phyloP scores from a whole-genome alignment of 352 stramenopile species.

The Nothophytophthora sp. region DNA sequence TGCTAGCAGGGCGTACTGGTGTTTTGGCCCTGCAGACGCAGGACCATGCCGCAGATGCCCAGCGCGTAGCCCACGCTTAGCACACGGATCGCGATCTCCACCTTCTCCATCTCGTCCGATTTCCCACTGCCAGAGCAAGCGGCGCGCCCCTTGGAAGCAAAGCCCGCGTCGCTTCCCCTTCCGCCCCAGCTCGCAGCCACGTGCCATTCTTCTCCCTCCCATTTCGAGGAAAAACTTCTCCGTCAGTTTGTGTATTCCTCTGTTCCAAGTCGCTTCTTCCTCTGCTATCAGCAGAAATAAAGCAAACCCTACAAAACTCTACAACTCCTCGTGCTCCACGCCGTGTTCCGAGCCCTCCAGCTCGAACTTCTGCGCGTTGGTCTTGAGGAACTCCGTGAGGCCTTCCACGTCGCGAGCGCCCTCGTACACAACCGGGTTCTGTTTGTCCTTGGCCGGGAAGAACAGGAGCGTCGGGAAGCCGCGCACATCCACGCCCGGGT shows the following conservation, averaged over 20 bases:
- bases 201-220: too few species aligned
- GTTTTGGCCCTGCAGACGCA: conserved; percentile 49
- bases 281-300: conserved; percentile 25
- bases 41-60: conserved; percentile 54
- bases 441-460: conserved; percentile 92
- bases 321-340: conserved; percentile 48
- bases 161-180: not conserved
- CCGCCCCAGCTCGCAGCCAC: too few species aligned
- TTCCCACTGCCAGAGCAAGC: too few species aligned
- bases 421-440: conserved; percentile 86
- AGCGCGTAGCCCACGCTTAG: conserved; percentile 54
- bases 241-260: conserved; percentile 12
- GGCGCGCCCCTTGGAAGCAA: not conserved
- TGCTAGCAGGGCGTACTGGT: conserved; percentile 67
- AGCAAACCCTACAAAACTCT: conserved; percentile 26
- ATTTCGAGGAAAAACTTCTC: conserved; percentile 10
- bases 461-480: conserved; percentile 96
- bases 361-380: conserved; percentile 86
- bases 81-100: conserved; percentile 71
- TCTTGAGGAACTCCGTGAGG: conserved; percentile 88
- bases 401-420: conserved; percentile 80
- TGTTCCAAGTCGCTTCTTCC: conserved; percentile 24
- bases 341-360: conserved; percentile 63
- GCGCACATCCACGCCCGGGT: conserved; percentile 86
- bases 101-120: conserved; percentile 76